phyloP scores from a whole-genome alignment of 352 stramenopile species.

The Phytophthora sojae region DNA sequence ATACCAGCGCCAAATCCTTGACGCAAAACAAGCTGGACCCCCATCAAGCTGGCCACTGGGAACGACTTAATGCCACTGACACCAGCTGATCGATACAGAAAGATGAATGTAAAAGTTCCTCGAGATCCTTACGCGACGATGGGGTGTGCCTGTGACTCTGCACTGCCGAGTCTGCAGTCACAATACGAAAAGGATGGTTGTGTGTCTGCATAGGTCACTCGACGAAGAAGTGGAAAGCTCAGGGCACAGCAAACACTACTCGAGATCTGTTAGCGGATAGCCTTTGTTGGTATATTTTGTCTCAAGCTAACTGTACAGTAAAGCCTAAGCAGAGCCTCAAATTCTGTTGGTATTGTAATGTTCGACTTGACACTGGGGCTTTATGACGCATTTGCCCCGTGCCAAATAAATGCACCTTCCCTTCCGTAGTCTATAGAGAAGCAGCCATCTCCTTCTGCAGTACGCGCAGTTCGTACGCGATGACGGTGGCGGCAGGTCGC shows the following conservation, averaged over 20 bases:
- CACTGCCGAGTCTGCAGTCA: not conserved
- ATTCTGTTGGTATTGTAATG: conserved; percentile 2
- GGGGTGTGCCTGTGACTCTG: conserved; percentile 5
- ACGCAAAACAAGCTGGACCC: conserved; percentile 30
- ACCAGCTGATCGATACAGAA: conserved; percentile 20
- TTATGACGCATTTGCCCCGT: not conserved
- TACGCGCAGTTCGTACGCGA: conserved; percentile 34
- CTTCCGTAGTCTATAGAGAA: conserved; percentile 11
- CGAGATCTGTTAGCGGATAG: not conserved
- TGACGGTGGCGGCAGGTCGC: conserved; percentile 22
- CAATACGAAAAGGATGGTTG: too few relatives aligned
- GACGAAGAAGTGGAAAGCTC: not conserved
- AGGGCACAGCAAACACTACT: not conserved
- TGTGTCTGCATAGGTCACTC: not conserved
- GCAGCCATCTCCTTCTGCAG: conserved; percentile 38
- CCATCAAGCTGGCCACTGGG: conserved; percentile 15
- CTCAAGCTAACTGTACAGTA: too few relatives aligned
- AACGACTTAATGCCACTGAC: conserved; percentile 18
- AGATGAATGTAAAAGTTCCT: conserved; percentile 24
- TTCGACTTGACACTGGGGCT: conserved; percentile 5
- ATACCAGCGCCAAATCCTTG: conserved; percentile 28
- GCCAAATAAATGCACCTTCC: conserved; percentile 22
- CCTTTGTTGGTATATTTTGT: not conserved
- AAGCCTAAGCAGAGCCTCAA: not conserved
- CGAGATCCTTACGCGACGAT: conserved; percentile 10